Evolutionary conservation across 2,329 filamentous ascomycete species (phyloP).

Genomic region (Ceratocystis diversiconidia): DNA sequence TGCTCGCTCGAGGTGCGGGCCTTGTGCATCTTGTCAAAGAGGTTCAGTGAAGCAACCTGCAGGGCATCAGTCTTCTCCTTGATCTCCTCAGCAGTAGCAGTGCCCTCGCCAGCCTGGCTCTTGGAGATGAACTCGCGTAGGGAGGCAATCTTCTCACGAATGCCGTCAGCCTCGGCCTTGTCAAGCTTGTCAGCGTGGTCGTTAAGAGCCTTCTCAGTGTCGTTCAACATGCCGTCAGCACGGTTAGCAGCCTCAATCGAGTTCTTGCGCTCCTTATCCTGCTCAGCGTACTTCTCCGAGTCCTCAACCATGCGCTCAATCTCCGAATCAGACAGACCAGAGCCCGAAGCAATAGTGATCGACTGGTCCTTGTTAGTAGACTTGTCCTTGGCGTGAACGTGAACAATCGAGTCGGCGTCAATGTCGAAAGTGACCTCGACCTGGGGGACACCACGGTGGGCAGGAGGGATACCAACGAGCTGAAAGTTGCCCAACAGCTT

Average conservation of each 20-base stretch:
- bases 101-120: slow-evolving; percentile 85
- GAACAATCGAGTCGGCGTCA: slow-evolving; percentile 92
- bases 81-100: slow-evolving; percentile 75
- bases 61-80: slow-evolving; percentile 97
- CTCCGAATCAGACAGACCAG: slow-evolving; percentile 85
- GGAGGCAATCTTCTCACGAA: slow-evolving; percentile 80
- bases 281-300: slow-evolving; percentile 88
- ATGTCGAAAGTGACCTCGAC: slow-evolving; percentile 98
- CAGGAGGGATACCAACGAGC: slow-evolving; percentile 90
- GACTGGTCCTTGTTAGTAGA: slow-evolving; percentile 99
- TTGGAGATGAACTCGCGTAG: slow-evolving; percentile 85
- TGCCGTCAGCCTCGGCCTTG: slow-evolving; percentile 85
- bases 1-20: slow-evolving; percentile 56
- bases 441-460: slow-evolving; percentile 90
- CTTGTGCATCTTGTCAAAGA: slow-evolving; percentile 99
- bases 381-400: slow-evolving; percentile 98
- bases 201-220: slow-evolving; percentile 96
- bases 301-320: slow-evolving; percentile 97
- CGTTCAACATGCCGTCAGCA: slow-evolving; percentile 88
- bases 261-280: slow-evolving; percentile 92
- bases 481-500: slow-evolving; percentile 99
- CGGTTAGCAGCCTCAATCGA: slow-evolving; percentile 95
- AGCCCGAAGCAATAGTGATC: slow-evolving; percentile 96
- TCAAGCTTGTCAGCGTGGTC: slow-evolving; percentile 92
- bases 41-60: slow-evolving; percentile 84